Conservation (phyloP, 2,329 filamentous ascomycete species). For the Cytospora schulzeri region DNA sequence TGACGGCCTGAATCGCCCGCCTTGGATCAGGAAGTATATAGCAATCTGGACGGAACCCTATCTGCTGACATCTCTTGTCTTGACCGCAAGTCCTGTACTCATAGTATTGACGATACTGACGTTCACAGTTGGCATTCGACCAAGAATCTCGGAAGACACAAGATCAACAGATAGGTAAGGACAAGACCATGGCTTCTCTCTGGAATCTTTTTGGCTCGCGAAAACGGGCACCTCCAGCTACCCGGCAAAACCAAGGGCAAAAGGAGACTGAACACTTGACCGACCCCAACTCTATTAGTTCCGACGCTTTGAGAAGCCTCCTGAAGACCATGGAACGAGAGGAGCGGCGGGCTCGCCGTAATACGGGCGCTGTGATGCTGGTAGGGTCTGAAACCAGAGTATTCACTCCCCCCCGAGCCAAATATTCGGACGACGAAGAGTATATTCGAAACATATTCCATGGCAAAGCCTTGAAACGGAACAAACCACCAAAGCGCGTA, state of each 20-base stretch:
- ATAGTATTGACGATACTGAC: too few species aligned
- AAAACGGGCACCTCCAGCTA: not conserved
- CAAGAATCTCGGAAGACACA: not conserved
- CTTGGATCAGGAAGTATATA: too few species aligned
- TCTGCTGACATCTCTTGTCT: too few species aligned
- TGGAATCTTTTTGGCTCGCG: not conserved
- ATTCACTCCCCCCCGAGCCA: not conserved
- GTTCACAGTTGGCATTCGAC: too few species aligned
- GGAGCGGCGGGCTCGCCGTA: not conserved
- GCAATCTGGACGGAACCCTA: too few species aligned
- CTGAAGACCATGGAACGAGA: not conserved
- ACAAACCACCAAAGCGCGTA: not conserved
- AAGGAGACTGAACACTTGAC: not conserved
- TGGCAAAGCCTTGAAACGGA: too few species aligned
- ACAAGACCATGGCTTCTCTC: not conserved
- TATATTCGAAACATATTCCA: not conserved
- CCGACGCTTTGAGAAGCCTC: not conserved
- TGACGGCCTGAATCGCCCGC: too few species aligned
- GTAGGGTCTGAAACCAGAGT: not conserved
- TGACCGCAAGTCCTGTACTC: too few species aligned
- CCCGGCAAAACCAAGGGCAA: not conserved
- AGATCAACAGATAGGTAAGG: not conserved
- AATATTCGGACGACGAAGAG: not conserved
- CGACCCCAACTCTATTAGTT: not conserved
- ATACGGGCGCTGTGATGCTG: not conserved